Evolutionary conservation across 73 alveolate species (phyloP).

Genomic region (Stentor coeruleus): DNA sequence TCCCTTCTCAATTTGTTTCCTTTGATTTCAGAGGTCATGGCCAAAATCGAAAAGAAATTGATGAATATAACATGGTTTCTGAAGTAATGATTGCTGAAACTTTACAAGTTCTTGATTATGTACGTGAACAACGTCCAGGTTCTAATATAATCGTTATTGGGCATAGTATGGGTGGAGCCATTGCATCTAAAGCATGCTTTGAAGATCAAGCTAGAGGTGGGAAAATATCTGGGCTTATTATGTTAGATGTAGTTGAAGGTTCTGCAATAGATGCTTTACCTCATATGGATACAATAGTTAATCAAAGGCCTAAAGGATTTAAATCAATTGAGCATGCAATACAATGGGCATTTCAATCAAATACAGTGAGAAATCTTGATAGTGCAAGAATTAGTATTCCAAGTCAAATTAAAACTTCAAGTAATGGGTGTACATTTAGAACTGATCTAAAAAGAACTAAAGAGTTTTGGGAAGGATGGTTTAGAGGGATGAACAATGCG

Average conservation of each 20-base stretch:
- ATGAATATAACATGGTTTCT: constrained; percentile 55
- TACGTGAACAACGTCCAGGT: constrained; percentile 44
- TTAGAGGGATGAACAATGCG: constrained; percentile 83
- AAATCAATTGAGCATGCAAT: constrained; percentile 81
- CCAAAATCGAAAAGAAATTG: constrained; percentile 31
- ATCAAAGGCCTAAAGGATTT: constrained; percentile 82
- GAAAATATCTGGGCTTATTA: constrained; percentile 71
- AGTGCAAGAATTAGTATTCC: constrained; percentile 94
- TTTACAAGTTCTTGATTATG: constrained; percentile 63
- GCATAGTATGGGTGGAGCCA: constrained; percentile 97
- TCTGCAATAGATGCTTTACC: constrained; percentile 98
- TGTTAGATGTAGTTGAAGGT: constrained; percentile 97
- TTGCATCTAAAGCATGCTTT: constrained; percentile 83
- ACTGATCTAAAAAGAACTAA: constrained; percentile 85
- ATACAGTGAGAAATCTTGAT: constrained; percentile 82
- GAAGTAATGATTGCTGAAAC: constrained; percentile 74
- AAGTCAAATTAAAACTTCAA: constrained; percentile 57
- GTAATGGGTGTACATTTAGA: constrained; percentile 64
- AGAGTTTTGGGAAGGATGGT: constrained; percentile 95
- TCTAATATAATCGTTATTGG: constrained; percentile 66
- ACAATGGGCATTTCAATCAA: constrained; percentile 62
- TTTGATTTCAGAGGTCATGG: constrained; percentile 98
- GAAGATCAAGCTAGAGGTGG: constrained; percentile 47
- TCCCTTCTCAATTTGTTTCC: constrained; percentile 64
- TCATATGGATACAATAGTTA: constrained; percentile 90